Percentiles rank a stretch among this genome's conserved stretches.
Conservation (phyloP, 345 rosid species). For the Salix suchowensis region DNA sequence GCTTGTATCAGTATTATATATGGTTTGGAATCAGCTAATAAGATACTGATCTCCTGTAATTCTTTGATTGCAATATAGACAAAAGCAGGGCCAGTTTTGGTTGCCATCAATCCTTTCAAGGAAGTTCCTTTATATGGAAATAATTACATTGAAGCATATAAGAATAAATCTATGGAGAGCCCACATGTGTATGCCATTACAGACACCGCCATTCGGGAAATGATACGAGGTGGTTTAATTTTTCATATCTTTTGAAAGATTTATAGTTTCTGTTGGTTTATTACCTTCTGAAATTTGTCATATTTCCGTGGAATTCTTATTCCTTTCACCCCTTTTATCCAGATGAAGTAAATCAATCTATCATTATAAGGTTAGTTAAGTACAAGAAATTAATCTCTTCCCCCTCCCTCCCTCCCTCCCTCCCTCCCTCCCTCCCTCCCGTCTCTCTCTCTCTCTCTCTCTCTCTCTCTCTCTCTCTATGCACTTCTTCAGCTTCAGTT, state of each 20-base stretch:
- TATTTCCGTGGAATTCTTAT: conserved; percentile 19
- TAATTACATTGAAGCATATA: conserved; percentile 73
- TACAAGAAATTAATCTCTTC: neutral
- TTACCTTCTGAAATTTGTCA: neutral
- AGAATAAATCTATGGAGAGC: conserved; percentile 61
- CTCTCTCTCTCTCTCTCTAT: neutral
- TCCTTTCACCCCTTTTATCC: conserved; percentile 29
- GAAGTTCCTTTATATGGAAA: conserved; percentile 84
- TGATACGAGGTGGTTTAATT: conserved; percentile 70
- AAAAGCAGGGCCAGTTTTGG: conserved; percentile 97
- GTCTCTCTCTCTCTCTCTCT: neutral
- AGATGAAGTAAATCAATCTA: conserved; percentile 99
- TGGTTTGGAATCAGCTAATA: conserved; percentile 10
- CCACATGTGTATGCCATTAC: conserved; percentile 98
- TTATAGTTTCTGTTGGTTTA: neutral
- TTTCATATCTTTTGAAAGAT: conserved; percentile 7
- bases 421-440: neutral
- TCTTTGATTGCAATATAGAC: conserved; percentile 46
- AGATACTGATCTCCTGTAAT: conserved; percentile 6
- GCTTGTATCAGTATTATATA: conserved; percentile 12
- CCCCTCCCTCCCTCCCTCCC: neutral
- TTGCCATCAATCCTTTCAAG: conserved; percentile 95
- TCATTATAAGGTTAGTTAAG: conserved; percentile 85
- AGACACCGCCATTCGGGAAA: conserved; percentile 95
- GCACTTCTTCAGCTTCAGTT: neutral